Base-by-base conservation (phyloP, 257 asterid species). In the Petunia axillaris region DNA sequence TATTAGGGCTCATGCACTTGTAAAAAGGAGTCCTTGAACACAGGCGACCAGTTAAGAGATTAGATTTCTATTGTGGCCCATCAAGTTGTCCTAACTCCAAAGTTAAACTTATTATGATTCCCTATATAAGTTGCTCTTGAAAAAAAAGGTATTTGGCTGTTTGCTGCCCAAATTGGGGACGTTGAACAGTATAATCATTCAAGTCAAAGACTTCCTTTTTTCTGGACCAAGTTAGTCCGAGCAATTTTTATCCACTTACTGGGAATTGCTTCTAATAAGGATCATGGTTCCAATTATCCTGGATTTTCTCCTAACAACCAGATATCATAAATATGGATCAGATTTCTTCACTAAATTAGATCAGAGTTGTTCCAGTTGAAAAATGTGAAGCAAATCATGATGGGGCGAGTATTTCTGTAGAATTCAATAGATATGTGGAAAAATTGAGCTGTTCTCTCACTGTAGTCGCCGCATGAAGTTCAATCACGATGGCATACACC, bases 171-270 rank as follows among this genome's bases (percentile, higher is more conserved):
- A 9, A 52, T 52, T 52, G 57, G 57, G 14, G 57, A 10, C 13
- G 57, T 52, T 52, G 10, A 9, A 52, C 57, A 2, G n/a, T 54
- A 13, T 13, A 54, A 10, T 54, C n/a, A 54, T 54, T 54, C 59
- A 54, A 54, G 59, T 54, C 59, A 54, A 54, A 10, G 59, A 4
- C 13, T 5, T 54, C 55, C 55, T 9, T 9, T 48, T 70, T 70
- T 70, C 77, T 16, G 43, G 3, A 4, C 77, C 10, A 46, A 70
- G 59, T 41, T 46, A 70, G 44, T 70, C 35, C 46, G 77, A 70
- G 16, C 13, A 48, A 25, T 46, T 71, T 8, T 35, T 71, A 71
- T 11, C 58, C 11, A 48, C 60, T 70, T 46, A 53, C 16, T 48
- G 40, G 9, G 58, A 25, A 46, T 46, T 44, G 58, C 58, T 70